phyloP scores from a whole-genome alignment of 2,329 filamentous ascomycete species.

The Exophiala mesophila region DNA sequence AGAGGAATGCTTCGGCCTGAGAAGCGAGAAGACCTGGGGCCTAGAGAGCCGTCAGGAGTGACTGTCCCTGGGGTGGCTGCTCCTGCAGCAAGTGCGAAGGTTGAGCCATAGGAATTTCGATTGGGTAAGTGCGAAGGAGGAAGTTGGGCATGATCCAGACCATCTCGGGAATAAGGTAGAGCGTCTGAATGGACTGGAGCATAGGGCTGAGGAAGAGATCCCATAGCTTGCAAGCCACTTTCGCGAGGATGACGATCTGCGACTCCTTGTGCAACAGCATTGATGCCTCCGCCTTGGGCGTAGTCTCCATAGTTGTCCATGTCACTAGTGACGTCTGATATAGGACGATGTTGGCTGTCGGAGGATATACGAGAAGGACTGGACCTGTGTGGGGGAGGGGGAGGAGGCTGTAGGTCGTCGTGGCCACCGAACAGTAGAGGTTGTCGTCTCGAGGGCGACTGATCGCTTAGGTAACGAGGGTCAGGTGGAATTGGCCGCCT shows the following conservation, averaged over 20 bases:
- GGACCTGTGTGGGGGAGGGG: conserved; percentile 31
- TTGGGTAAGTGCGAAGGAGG: conserved; percentile 16
- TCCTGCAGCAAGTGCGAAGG: conserved; percentile 23
- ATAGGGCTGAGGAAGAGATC: conserved; percentile 15
- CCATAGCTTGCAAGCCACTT: conserved; percentile 13
- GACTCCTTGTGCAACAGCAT: conserved; percentile 9
- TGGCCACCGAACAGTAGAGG: conserved; percentile 2
- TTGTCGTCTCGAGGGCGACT: conserved; percentile 8
- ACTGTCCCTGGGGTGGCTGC: conserved; percentile 25
- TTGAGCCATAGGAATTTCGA: conserved; percentile 20
- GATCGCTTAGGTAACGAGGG: conserved; percentile 14
- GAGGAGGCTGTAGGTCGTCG: conserved; percentile 24
- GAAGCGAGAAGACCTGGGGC: conserved; percentile 25
- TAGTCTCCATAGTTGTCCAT: conserved; percentile 19
- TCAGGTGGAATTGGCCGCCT: conserved; percentile 14
- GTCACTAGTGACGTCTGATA: conserved; percentile 11
- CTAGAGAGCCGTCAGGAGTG: conserved; percentile 29
- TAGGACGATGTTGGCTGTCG: conserved; percentile 15
- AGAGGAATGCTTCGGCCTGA: conserved; percentile 50
- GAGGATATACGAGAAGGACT: conserved; percentile 26
- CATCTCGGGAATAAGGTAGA: conserved; percentile 1
- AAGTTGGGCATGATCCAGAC: conserved; percentile 8
- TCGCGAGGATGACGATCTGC: conserved; percentile 14
- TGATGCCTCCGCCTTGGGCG: conserved; percentile 12
- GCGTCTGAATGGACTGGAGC: conserved; percentile 12